Evolutionary conservation across 495 filamentous ascomycete genomes (phyloP).

Genomic region (Lepraria neglecta): DNA sequence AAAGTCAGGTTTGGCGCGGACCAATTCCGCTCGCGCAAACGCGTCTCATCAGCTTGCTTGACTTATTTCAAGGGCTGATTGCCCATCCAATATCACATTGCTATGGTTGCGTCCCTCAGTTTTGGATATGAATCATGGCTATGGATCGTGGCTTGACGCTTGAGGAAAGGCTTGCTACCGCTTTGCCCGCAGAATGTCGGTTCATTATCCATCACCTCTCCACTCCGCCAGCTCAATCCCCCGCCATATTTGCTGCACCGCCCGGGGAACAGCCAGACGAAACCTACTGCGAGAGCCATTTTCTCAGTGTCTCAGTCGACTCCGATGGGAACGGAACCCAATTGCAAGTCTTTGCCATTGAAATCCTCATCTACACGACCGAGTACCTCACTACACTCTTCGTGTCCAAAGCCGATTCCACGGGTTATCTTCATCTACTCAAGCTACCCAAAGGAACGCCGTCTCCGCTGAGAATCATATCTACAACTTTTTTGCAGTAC

Average conservation of each 20-base stretch:
- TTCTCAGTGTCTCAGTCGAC: slow-evolving; percentile 65
- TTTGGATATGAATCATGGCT: background rate
- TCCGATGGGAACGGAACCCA: slow-evolving; percentile 30
- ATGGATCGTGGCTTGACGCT: slow-evolving; percentile 4
- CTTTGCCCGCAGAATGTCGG: slow-evolving; percentile 61
- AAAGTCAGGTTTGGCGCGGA: slow-evolving; percentile 1
- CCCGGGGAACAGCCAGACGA: slow-evolving; percentile 59
- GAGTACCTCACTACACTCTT: slow-evolving; percentile 78
- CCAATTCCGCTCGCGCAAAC: background rate
- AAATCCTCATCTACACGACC: slow-evolving; percentile 62
- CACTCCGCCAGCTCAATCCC: slow-evolving; percentile 66
- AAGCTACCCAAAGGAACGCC: slow-evolving; percentile 52
- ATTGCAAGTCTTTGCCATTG: slow-evolving; percentile 60
- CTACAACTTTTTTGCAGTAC: slow-evolving; percentile 67
- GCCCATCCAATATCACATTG: no score
- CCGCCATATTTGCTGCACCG: slow-evolving; percentile 72
- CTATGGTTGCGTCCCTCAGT: no score
- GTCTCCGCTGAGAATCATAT: slow-evolving; percentile 67
- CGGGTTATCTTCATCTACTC: slow-evolving; percentile 71
- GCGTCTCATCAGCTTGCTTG: no score
- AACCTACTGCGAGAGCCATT: slow-evolving; percentile 86
- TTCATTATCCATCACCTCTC: slow-evolving; percentile 82
- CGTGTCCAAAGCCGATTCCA: slow-evolving; percentile 95
- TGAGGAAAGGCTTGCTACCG: slow-evolving; percentile 48
- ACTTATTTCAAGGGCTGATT: no score